These are phyloP conservation scores for Saprolegnia diclina DNA, from an alignment of 352 stramenopile species.

Conservation along the genomic window DNA sequence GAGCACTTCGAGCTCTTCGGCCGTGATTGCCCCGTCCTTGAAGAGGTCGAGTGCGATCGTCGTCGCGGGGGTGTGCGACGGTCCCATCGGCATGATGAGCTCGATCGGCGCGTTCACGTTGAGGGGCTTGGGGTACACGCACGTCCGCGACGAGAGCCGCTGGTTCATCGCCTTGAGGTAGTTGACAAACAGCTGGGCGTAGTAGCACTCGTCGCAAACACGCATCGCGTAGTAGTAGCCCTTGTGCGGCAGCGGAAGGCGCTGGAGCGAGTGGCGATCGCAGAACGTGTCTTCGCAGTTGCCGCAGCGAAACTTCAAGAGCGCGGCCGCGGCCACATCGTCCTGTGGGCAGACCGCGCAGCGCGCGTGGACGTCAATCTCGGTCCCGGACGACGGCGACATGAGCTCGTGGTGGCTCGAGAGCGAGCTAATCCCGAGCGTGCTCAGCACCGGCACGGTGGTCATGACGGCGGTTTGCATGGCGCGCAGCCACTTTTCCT, in stretches of 20 bases:
- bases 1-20: slow-evolving; percentile 84
- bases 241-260: slow-evolving; percentile 69
- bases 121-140: slow-evolving; percentile 77
- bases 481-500: slow-evolving; percentile 85
- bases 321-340: slow-evolving; percentile 7
- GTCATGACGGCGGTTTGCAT: slow-evolving; percentile 83
- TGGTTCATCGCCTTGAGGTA: slow-evolving; percentile 82
- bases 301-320: slow-evolving; percentile 44
- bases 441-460: slow-evolving; percentile 56
- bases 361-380: slow-evolving; percentile 14
- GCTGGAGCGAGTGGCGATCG: slow-evolving; percentile 75
- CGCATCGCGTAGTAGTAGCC: slow-evolving; percentile 79
- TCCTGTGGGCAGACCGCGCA: slow-evolving; percentile 10
- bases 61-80: slow-evolving; percentile 67
- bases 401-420: slow-evolving; percentile 12
- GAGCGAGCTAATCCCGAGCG: slow-evolving; percentile 24
- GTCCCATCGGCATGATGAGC: slow-evolving; percentile 82
- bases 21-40: slow-evolving; percentile 74
- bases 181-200: slow-evolving; percentile 80
- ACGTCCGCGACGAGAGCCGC: slow-evolving; percentile 78
- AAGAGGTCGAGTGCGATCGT: slow-evolving; percentile 85
- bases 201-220: slow-evolving; percentile 80
- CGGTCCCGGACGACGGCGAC: slow-evolving; percentile 8
- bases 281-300: slow-evolving; percentile 76
- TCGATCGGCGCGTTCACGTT: slow-evolving; percentile 81